Conservation (phyloP, 2,329 filamentous ascomycete genomes). For the Fusarium austroafricanum region DNA sequence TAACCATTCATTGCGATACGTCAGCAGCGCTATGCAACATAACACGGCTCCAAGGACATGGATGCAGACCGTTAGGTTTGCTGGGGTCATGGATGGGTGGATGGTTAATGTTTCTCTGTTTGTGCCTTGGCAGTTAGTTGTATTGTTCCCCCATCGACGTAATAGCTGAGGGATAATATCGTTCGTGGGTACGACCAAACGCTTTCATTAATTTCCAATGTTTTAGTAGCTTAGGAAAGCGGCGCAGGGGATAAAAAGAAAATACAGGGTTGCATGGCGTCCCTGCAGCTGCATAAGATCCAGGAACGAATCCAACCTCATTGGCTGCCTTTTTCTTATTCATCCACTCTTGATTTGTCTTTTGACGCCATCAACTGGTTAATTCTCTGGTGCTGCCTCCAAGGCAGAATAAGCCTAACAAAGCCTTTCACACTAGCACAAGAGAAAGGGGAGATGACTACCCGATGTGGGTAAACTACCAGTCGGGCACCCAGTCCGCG, state of each 20-base stretch:
- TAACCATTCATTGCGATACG: constrained; percentile 16
- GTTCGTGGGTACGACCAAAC: constrained; percentile 1
- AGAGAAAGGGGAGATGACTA: constrained; percentile 33
- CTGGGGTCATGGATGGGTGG: constrained; percentile 16
- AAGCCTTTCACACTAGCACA: constrained; percentile 22
- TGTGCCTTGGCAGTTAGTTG: constrained; percentile 34
- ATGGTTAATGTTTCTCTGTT: constrained; percentile 9
- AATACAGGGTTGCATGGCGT: constrained; percentile 33
- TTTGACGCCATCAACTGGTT: constrained; percentile 34
- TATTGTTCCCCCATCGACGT: constrained; percentile 8
- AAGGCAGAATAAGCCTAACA: constrained; percentile 32
- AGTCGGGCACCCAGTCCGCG: constrained; percentile 26
- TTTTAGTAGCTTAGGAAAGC: constrained; percentile 5
- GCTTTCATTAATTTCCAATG: constrained; percentile 29
- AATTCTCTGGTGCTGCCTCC: constrained; percentile 6
- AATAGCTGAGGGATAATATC: constrained; percentile 22
- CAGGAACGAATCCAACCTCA: constrained; percentile 31
- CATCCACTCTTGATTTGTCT: constrained; percentile 24
- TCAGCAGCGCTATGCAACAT: constrained; percentile 27
- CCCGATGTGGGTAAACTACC: constrained; percentile 31
- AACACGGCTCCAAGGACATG: constrained; percentile 16
- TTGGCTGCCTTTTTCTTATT: constrained; percentile 7
- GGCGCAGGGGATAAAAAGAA: constrained; percentile 3
- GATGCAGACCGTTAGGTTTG: constrained; percentile 10
- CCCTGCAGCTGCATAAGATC: constrained; percentile 35